Evolutionary conservation across 345 rosid species (phyloP).

Genomic region (Mercurialis annua): DNA sequence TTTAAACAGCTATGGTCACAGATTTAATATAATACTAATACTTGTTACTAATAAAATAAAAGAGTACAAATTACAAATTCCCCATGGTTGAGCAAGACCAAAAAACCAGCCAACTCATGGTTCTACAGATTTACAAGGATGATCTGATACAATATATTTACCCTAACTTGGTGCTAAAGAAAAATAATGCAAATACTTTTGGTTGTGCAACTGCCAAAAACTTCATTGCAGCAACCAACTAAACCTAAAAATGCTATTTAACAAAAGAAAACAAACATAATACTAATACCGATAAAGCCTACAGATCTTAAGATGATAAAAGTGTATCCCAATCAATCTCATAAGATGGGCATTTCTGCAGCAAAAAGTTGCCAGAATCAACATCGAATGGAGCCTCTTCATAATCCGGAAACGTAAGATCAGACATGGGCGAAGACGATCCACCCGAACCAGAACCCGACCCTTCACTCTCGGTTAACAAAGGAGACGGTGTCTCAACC

Average conservation of each 20-base stretch:
- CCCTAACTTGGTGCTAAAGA: background rate
- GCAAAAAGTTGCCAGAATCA: conserved; percentile 22
- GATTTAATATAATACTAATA: background rate
- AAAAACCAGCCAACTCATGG: conserved; percentile 31
- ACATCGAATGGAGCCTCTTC: conserved; percentile 32
- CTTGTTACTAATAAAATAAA: background rate
- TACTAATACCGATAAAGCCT: conserved; percentile 1
- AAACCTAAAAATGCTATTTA: too few relatives aligned
- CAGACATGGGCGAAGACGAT: conserved; percentile 37
- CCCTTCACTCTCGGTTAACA: conserved; percentile 43
- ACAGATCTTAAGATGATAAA: conserved; percentile 1
- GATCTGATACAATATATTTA: conserved; percentile 3
- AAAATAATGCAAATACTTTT: background rate
- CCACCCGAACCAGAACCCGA: conserved; percentile 53
- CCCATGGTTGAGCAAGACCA: conserved; percentile 25
- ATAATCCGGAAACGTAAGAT: conserved; percentile 26
- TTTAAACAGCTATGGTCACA: too few relatives aligned
- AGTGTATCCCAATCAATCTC: conserved; percentile 37
- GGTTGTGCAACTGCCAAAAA: conserved; percentile 31
- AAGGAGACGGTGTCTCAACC: conserved; percentile 28
- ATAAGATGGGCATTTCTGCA: conserved; percentile 30
- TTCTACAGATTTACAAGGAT: conserved; percentile 15
- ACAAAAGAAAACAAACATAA: background rate
- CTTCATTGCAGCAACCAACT: conserved; percentile 23
- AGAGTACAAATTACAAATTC: background rate